phyloP scores from a whole-genome alignment of 805 yeast genomes.

The Nadsonia fulvescens region DNA sequence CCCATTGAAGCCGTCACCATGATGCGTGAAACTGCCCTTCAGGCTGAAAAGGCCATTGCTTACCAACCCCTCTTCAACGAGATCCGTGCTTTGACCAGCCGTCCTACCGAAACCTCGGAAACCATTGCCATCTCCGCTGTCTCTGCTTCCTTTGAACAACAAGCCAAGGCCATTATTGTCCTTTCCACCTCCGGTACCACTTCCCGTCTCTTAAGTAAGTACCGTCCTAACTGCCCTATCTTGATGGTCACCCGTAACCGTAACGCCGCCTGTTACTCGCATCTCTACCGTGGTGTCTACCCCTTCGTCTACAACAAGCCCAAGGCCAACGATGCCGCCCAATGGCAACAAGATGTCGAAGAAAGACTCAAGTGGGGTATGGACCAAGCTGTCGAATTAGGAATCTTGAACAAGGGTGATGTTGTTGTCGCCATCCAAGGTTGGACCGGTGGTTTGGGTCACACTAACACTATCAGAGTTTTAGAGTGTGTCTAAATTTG shows the following conservation, averaged over 20 bases:
- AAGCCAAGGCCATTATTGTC: constrained; percentile 92
- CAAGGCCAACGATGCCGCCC: constrained; percentile 32
- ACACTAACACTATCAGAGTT: constrained; percentile 95
- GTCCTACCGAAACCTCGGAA: constrained; percentile 87
- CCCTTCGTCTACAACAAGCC: constrained; percentile 71
- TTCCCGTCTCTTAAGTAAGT: constrained; percentile 90
- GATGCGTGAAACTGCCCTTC: constrained; percentile 95
- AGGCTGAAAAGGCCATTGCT: constrained; percentile 94
- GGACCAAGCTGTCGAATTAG: constrained; percentile 70
- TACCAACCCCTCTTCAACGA: constrained; percentile 71
- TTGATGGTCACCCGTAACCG: constrained; percentile 95
- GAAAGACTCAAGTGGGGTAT: constrained; percentile 86
- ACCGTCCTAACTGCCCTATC: constrained; percentile 94
- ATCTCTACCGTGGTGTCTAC: constrained; percentile 95
- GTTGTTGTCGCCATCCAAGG: constrained; percentile 91
- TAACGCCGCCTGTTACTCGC: constrained; percentile 85
- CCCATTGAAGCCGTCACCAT: constrained; percentile 94
- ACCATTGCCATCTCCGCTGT: constrained; percentile 96
- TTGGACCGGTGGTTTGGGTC: constrained; percentile 29
- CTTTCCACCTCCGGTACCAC: constrained; percentile 90
- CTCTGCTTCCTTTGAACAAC: constrained; percentile 87
- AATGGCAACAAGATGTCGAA: constrained; percentile 97
- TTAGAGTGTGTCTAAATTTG: constrained; percentile 38
- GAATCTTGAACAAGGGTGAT: constrained; percentile 76
- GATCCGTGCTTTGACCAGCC: constrained; percentile 65